Base-by-base conservation (phyloP, 768 basidiomycete genomes). In the Macrocybe gigantea region DNA sequence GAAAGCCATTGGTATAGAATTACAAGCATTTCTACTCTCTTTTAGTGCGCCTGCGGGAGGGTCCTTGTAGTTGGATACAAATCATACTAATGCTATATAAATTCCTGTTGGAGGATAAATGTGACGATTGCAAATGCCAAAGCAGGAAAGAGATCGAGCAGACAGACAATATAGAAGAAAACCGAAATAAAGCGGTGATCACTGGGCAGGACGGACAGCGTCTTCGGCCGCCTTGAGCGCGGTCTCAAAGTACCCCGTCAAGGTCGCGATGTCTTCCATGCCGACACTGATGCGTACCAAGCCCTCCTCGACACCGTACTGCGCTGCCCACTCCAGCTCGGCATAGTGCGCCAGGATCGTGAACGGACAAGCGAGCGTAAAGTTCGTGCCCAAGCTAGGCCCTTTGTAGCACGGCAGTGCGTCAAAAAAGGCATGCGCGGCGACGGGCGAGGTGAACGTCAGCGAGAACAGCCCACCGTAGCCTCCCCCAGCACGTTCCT, bases 341-440 rank as follows among this genome's bases (percentile, higher is more conserved):
- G 68, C 60, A 55, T 82, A 97, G 64, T 98, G 95, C 34, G 90
- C 95, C 22, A 99, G 73, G 49, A 98, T 82, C 7, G 91, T 89
- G 62, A 91, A 98, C 22, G 94, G 95, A 55, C 84, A 93, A 32
- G 93, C 92, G 31, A 98, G 75, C 2, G 95, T 97, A 64, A 97
- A 97, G 73, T 92, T 96, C 14, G 95, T 97, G 2, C 95, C 95
- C 7, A 91, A 75, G 59, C 83, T 85, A 0, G 95, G 95, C 2
- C 95, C 95, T 63, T 98, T 99, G 54, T 78, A 77, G 64, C 84
- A 93, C 6, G 77, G 74, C 35, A 99, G 71, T 0, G 79, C 69
- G 64, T 99, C 91, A 58, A 86, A 95, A 69, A 96, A 96, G 10
- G 85, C 85, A 47, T 70, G 65, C 2, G 88, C 84, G 0, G 88